A percentile compares a stretch with the other conserved stretches of the same genome.
Conservation (phyloP, 1,284 basidiomycete genomes). For the Schizophyllum commune region DNA sequence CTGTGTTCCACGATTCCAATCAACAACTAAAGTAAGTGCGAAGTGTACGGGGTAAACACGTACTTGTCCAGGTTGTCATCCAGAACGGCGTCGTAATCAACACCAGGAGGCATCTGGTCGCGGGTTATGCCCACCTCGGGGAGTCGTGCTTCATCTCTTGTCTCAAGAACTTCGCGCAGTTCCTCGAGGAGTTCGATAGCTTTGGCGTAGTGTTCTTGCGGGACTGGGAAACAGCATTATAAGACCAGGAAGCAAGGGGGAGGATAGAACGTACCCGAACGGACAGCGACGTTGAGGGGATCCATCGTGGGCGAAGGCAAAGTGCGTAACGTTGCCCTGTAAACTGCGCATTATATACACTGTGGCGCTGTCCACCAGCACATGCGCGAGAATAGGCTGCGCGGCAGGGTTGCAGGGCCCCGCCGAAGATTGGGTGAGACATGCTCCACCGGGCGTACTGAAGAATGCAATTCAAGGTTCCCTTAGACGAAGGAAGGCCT, state of each 20-base stretch:
- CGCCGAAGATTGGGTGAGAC: too few species aligned
- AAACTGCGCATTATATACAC: neutral
- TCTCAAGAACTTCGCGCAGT: neutral
- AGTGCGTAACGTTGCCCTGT: neutral
- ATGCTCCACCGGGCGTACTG: too few species aligned
- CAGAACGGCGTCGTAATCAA: neutral
- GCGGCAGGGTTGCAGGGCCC: too few species aligned
- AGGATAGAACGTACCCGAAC: neutral
- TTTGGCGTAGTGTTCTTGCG: neutral
- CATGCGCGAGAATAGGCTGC: too few species aligned
- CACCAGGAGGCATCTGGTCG: neutral
- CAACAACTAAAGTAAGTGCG: neutral
- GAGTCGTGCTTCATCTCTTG: neutral
- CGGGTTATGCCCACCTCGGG: neutral
- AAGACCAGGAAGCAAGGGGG: neutral
- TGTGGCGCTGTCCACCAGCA: too few species aligned
- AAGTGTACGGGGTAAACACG: neutral
- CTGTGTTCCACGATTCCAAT: neutral
- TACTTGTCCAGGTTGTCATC: neutral
- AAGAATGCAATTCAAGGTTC: too few species aligned
- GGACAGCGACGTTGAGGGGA: neutral
- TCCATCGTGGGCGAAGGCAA: neutral
- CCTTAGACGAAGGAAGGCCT: too few species aligned
- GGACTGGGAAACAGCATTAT: neutral
- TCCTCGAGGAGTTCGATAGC: neutral